Conservation (phyloP, 1,139 yeast species). For the Williopsis jadinii region DNA sequence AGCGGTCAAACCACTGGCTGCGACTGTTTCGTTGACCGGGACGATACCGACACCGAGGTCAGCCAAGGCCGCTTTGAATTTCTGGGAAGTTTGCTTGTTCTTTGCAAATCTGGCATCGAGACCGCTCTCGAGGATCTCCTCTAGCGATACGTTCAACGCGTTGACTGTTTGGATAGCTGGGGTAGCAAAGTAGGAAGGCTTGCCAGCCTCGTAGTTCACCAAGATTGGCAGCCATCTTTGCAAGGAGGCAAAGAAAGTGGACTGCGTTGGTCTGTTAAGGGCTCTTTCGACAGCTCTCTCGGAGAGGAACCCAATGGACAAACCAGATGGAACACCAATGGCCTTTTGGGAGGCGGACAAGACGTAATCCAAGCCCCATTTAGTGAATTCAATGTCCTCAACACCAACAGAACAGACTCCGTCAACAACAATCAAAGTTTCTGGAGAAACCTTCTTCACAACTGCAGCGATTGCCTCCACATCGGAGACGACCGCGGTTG, state of each 20-base stretch:
- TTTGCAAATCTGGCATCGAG: conserved; percentile 56
- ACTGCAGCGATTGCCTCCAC: conserved; percentile 55
- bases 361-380: conserved; percentile 86
- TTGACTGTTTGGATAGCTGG: conserved; percentile 86
- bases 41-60: conserved; percentile 68
- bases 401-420: conserved; percentile 94
- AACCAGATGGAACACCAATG: conserved; percentile 90
- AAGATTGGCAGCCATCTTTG: conserved; percentile 86
- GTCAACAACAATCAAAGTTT: conserved; percentile 78
- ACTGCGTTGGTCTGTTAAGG: conserved; percentile 44
- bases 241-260: conserved; percentile 68
- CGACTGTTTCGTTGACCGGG: conserved; percentile 48
- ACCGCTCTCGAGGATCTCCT: conserved; percentile 56
- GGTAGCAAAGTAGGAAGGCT: conserved; percentile 86
- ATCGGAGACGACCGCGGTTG: conserved; percentile 83
- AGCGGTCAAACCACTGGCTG: conserved; percentile 88
- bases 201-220: conserved; percentile 79
- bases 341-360: conserved; percentile 95
- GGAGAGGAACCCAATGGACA: conserved; percentile 71
- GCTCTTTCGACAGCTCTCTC: conserved; percentile 66
- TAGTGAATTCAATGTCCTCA: conserved; percentile 77
- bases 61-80: conserved; percentile 51
- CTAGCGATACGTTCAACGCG: conserved; percentile 72
- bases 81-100: conserved; percentile 56
- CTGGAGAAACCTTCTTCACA: conserved; percentile 64